phyloP scores from a whole-genome alignment of 805 yeast species.

The Candida schatavii region DNA sequence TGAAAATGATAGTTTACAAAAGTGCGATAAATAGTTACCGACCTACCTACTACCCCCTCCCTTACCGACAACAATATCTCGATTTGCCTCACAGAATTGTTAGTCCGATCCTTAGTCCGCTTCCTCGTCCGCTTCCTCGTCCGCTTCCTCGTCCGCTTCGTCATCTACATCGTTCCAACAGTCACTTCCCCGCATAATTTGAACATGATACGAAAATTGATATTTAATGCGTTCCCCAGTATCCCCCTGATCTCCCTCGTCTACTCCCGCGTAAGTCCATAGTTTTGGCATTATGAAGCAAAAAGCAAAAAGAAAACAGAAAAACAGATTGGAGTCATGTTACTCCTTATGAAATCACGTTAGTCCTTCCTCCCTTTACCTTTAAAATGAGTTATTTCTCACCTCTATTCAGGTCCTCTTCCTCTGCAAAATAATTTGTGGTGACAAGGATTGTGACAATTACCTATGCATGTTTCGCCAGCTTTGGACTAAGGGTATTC shows the following conservation, averaged over 20 bases:
- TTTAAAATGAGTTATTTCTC: conserved; percentile 1
- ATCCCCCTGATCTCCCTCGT: conserved; percentile 1
- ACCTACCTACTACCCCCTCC: background rate
- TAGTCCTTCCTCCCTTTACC: background rate
- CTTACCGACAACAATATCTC: too few relatives aligned
- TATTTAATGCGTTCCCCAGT: too few relatives aligned
- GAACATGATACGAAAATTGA: too few relatives aligned
- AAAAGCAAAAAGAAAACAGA: background rate
- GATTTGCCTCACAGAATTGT: too few relatives aligned
- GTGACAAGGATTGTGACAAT: conserved; percentile 2
- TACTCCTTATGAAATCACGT: too few relatives aligned
- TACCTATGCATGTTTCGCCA: conserved; percentile 5
- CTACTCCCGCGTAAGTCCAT: background rate
- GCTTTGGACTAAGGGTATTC: conserved; percentile 7
- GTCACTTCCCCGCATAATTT: too few relatives aligned
- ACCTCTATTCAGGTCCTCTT: conserved; percentile 1
- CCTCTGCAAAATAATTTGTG: background rate
- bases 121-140: too few relatives aligned
- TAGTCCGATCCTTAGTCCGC: too few relatives aligned
- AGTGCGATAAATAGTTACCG: background rate
- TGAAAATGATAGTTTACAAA: background rate
- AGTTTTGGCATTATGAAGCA: background rate
- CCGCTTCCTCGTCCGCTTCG: too few relatives aligned
- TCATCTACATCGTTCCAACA: too few relatives aligned
- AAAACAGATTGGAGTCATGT: background rate